Percentiles rank a stretch among this genome's conserved stretches.
Conservation (phyloP, 306 rosid genomes). For the Senna siamea region DNA sequence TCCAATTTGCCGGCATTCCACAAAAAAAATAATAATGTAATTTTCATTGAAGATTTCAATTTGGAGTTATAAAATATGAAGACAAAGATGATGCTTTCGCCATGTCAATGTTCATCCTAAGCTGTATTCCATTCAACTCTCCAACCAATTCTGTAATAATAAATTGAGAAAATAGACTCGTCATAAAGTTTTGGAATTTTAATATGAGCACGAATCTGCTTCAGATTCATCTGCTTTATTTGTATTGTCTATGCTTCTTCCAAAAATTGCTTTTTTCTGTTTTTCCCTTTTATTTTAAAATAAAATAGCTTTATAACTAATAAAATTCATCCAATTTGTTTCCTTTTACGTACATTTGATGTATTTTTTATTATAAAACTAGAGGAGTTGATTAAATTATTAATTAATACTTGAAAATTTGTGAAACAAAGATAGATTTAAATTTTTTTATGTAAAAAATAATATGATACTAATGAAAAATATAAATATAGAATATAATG, state of each 20-base stretch:
- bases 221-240: neutral
- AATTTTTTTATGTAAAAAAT: no score
- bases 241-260: neutral
- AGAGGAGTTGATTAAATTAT: no score
- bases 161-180: conserved; percentile 2
- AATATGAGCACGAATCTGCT: neutral
- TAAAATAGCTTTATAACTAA: no score
- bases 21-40: conserved; percentile 1
- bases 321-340: no score
- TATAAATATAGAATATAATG: no score
- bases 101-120: neutral
- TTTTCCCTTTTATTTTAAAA: neutral
- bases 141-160: neutral
- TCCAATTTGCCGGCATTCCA: conserved; percentile 37
- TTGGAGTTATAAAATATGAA: neutral
- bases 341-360: no score
- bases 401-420: no score
- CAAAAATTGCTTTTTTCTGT: neutral
- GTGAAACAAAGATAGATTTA: no score
- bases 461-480: no score
- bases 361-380: no score
- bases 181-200: neutral
- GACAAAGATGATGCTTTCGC: neutral
- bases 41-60: conserved; percentile 25
- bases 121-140: conserved; percentile 13